phyloP scores from a whole-genome alignment of 2,329 filamentous ascomycete genomes.

The Penicillium sp. region DNA sequence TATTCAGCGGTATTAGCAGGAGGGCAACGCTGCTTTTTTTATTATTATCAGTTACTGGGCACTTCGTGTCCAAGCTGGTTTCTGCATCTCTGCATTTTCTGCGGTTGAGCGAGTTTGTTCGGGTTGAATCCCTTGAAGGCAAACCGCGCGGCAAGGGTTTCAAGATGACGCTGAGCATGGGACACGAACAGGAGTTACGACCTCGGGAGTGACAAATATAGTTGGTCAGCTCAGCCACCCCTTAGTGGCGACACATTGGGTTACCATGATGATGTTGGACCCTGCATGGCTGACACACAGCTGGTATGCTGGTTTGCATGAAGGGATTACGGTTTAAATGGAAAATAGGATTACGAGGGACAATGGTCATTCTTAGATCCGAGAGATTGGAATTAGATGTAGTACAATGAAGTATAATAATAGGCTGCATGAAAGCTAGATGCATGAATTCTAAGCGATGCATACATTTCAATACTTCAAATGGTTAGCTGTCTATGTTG shows the following conservation, averaged over 20 bases:
- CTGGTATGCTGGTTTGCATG: slow-evolving; percentile 16
- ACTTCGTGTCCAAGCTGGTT: background rate
- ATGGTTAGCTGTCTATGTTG: background rate
- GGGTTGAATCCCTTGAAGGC: background rate
- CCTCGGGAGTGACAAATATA: too few relatives aligned
- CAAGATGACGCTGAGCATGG: background rate
- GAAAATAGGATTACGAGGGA: background rate
- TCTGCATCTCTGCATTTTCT: background rate
- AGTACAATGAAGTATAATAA: background rate
- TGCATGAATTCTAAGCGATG: background rate
- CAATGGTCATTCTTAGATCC: background rate
- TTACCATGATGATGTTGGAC: slow-evolving; percentile 6
- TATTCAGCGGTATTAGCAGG: background rate
- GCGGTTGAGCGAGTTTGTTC: background rate
- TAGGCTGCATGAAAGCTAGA: background rate
- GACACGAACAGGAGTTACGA: background rate
- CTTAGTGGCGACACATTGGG: slow-evolving; percentile 15
- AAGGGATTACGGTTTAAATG: background rate
- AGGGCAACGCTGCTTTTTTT: background rate
- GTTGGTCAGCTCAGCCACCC: slow-evolving; percentile 1
- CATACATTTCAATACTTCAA: background rate
- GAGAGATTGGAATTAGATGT: background rate
- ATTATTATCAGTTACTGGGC: background rate
- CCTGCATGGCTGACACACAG: slow-evolving; percentile 8
- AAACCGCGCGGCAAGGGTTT: background rate